Base-by-base conservation (phyloP, 495 filamentous ascomycete genomes). In the Acidiella bohemica region DNA sequence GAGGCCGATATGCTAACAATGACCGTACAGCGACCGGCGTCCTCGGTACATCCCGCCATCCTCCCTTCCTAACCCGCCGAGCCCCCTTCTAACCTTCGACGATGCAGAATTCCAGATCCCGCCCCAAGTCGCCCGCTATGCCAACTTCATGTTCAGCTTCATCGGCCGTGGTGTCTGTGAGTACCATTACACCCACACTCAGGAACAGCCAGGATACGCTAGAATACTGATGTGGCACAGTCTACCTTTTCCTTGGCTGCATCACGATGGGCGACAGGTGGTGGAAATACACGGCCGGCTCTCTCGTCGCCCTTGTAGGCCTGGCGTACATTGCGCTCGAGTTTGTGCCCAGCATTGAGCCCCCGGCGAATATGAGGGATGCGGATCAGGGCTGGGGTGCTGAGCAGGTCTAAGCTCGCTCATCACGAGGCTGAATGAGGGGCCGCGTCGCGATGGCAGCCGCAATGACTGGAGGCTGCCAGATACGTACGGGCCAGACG, bases 101-200 rank as follows among this genome's bases (percentile, higher is more conserved):
- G 13, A 25, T 22, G 40, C 41, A 65, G 90, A 99, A 63, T 90
- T 94, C 64, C 87, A 93, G 62, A 85, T 94, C 49, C 92, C 92
- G 4, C 83, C 86, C 24, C 86, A 93, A 58, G 69, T 93, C 26
- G 79, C 84, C 43, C 76, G 81, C 58, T 95, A 96, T 70, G 90
- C 87, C 13, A 86, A 81, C 18, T 99, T 99, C 75, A 76, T 96
- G 56, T 96, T 95, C 71, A 86, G 79, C 32, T 96, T 99, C 72
- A 58, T 96, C 50, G 90, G 90, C 38, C 86, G 90, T 52, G 90
- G 90, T 59, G 66, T 85, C 59, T 96, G 86, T 95, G 74, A 64
- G 85, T 77, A 8, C 25, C 36, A 11, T 19, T 25, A 24, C 6
- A 38, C 19, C 33, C 33, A 36, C 23, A 6, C 19, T 24, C 36